Conservation (phyloP, 108 stramenopile genomes). For the Cyclotella sp. region DNA sequence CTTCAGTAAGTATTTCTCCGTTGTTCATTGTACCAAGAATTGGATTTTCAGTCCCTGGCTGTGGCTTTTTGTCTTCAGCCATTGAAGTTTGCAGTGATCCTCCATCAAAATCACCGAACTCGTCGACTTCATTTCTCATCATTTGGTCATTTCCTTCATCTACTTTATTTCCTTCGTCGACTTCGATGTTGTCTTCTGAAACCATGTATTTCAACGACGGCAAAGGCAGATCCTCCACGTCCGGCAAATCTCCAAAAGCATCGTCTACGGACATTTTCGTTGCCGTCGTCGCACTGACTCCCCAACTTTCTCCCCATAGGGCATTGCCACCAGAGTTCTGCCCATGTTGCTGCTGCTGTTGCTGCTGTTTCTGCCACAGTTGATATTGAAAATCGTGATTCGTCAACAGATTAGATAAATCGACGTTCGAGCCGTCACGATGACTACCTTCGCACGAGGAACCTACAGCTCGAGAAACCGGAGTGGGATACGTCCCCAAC, state of each 20-base stretch:
- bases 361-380: slow-evolving; percentile 29
- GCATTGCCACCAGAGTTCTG: background rate
- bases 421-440: background rate
- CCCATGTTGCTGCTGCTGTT: slow-evolving; percentile 13
- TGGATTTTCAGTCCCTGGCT: background rate
- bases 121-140: slow-evolving; percentile 11
- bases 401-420: slow-evolving; percentile 11
- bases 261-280: slow-evolving; percentile 30
- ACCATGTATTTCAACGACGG: slow-evolving; percentile 23
- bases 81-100: background rate
- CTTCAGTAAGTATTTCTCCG: background rate
- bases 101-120: slow-evolving; percentile 26
- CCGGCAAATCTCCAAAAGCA: slow-evolving; percentile 44
- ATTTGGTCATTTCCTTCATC: background rate
- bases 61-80: background rate
- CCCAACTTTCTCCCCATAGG: too few species aligned
- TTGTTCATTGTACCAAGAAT: background rate
- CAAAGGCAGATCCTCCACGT: slow-evolving; percentile 51
- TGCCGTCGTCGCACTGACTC: background rate
- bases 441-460: background rate
- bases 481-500: slow-evolving; percentile 33
- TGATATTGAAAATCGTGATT: slow-evolving; percentile 41
- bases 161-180: background rate
- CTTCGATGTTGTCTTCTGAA: background rate
- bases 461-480: background rate